A percentile compares a stretch with the other conserved stretches of the same genome.
phyloP scores from a whole-genome alignment of 2,329 filamentous ascomycete species.

The Cordyceps cicadae region DNA sequence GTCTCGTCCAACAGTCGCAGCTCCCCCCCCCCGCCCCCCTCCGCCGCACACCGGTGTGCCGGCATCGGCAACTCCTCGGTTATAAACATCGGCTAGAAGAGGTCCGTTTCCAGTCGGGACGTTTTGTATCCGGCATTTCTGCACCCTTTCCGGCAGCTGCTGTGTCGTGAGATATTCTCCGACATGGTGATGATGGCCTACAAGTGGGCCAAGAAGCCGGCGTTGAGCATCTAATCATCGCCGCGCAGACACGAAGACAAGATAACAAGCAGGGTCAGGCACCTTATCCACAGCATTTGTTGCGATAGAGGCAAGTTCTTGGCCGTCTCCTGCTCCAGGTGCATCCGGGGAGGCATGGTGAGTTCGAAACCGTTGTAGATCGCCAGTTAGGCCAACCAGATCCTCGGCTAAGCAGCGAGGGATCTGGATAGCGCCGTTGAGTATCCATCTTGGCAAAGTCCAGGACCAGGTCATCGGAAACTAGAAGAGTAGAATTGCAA shows the following conservation, averaged over 20 bases:
- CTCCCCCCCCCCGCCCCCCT: background rate
- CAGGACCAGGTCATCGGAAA: constrained; percentile 7
- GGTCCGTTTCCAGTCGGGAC: background rate
- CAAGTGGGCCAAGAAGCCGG: constrained; percentile 6
- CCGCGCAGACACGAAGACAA: constrained; percentile 1
- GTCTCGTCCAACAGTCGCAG: background rate
- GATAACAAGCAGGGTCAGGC: constrained; percentile 1
- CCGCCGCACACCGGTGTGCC: constrained; percentile 4
- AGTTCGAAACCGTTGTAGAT: background rate
- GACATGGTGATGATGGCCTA: constrained; percentile 5
- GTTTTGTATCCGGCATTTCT: no score
- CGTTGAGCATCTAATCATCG: constrained; percentile 9
- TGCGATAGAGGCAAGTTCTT: background rate
- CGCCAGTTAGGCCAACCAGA: background rate
- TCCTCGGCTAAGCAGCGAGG: background rate
- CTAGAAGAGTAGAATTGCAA: background rate
- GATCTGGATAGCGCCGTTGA: background rate
- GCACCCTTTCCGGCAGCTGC: no score
- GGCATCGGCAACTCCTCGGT: constrained; percentile 9
- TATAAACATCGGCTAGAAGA: constrained; percentile 11
- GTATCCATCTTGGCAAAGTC: constrained; percentile 9
- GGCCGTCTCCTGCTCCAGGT: background rate
- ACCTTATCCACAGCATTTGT: constrained; percentile 6
- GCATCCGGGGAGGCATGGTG: background rate
- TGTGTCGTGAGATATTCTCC: background rate